Evolutionary conservation across 2,329 filamentous ascomycete genomes (phyloP), one percentile per base, ranked within the genome.

Genomic region (Curvularia eragrostidis): DNA sequence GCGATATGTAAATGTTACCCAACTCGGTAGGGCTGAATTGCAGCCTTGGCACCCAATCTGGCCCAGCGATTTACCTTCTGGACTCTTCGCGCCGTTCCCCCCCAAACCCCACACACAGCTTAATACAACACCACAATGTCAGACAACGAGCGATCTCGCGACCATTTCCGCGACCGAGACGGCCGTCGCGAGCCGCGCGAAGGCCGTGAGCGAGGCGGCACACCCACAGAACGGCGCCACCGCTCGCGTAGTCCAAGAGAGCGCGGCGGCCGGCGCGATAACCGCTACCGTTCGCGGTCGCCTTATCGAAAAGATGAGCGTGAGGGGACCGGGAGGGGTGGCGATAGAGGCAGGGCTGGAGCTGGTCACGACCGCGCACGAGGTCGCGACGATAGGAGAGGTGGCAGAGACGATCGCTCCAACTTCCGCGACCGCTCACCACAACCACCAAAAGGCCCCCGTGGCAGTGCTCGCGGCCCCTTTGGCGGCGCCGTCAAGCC

Each of bases 241-340:
- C 71, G 73, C 15, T 75, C 73, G 21, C 68, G 73, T 52, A 75
- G 72, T 57, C 72, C 73, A 48, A 69, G 65, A 44, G 71, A 74
- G 28, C 70, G 71, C 42, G 68, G 69, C 49, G 62, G 59, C 28
- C 52, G 70, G 15, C 63, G 68, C 44, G 63, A 68, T 26, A 59
- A 62, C 15, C 63, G 66, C n/a, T 65, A 71, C 54, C 63, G 72
- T 38, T 71, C 71, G 26, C 67, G 73, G 42, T 75, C 71, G 7
- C 71, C 71, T 0, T 48, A 64, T 10, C 63, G 66, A 32, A 53
- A 68, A 36, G 66, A 70, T 18, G 67, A 66, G 38, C 59, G 64
- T 34, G 66, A 67, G 19, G 46, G 60, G 10, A 53, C 61, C n/a
- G 56, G 56, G 9, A 64, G 69, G 18, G 58, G 50, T n/a, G 39